Evolutionary conservation across 2,329 filamentous ascomycete species (phyloP).

Genomic region (Botryotinia convoluta): DNA sequence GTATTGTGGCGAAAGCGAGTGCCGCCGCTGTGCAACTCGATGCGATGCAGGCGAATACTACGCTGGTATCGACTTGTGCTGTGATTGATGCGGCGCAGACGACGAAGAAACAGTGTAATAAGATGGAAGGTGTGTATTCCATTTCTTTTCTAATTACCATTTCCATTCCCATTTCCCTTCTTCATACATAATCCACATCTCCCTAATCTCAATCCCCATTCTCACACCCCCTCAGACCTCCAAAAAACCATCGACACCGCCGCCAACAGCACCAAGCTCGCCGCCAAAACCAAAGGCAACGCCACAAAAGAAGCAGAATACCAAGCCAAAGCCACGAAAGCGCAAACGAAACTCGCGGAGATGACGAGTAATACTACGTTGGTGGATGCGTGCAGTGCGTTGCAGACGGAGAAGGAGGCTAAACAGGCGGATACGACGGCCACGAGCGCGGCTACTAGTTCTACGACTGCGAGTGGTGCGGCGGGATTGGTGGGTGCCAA

Average conservation of each 20-base stretch:
- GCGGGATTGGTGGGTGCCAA: no score
- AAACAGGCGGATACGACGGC: background rate
- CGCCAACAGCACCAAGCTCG: constrained; percentile 22
- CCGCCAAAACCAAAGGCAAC: constrained; percentile 21
- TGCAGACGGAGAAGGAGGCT: background rate
- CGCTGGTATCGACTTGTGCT: constrained; percentile 40
- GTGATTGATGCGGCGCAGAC: constrained; percentile 35
- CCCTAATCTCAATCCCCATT: no score
- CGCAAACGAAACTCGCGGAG: constrained; percentile 17
- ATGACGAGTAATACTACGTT: constrained; percentile 26
- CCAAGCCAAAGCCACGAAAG: constrained; percentile 19
- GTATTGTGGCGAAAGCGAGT: constrained; percentile 42
- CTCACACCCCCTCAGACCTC: constrained; percentile 1
- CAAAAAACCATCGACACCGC: constrained; percentile 25
- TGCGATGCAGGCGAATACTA: constrained; percentile 40
- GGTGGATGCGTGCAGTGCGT: constrained; percentile 22
- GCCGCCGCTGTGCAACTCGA: constrained; percentile 36
- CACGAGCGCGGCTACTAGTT: background rate
- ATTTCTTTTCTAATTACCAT: background rate
- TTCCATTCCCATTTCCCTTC: fast-evolving
- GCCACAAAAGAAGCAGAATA: constrained; percentile 23
- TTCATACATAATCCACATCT: no score
- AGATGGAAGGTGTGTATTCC: constrained; percentile 10
- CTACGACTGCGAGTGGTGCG: background rate
- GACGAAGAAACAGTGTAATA: constrained; percentile 21